phyloP scores from a whole-genome alignment of 1,284 basidiomycete genomes.

The Abortiporus biennis region DNA sequence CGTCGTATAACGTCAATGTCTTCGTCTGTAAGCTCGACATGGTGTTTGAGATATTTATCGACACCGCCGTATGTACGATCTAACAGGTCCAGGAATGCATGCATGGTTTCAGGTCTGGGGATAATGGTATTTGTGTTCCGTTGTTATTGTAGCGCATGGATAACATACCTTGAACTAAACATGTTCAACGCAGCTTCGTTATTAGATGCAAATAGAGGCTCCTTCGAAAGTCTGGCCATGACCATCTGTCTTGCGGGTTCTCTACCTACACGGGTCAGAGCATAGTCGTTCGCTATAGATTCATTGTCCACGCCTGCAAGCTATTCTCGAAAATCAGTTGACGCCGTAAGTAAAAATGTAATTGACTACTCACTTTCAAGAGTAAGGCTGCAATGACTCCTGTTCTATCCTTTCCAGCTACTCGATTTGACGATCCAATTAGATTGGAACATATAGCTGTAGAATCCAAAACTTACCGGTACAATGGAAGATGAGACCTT shows the following conservation, averaged over 20 bases:
- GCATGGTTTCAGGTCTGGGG: slow-evolving; percentile 63
- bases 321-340: slow-evolving; percentile 27
- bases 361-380: slow-evolving; percentile 44
- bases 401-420: slow-evolving; percentile 73
- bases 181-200: slow-evolving; percentile 70
- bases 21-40: slow-evolving; percentile 46
- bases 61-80: slow-evolving; percentile 62
- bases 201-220: slow-evolving; percentile 65
- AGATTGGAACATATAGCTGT: background rate
- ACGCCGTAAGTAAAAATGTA: background rate
- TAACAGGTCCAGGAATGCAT: slow-evolving; percentile 54
- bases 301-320: slow-evolving; percentile 64
- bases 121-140: no score
- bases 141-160: background rate
- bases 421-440: background rate
- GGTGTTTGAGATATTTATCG: slow-evolving; percentile 51
- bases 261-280: slow-evolving; percentile 67
- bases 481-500: slow-evolving; percentile 66
- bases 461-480: slow-evolving; percentile 42
- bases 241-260: slow-evolving; percentile 69
- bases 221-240: slow-evolving; percentile 56
- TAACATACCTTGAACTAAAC: slow-evolving; percentile 62
- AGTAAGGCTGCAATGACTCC: slow-evolving; percentile 71
- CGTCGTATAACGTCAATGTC: slow-evolving; percentile 54
- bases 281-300: slow-evolving; percentile 64